Base-by-base conservation (phyloP, 805 yeast species). In the Saccharomycopsis guyanensis region DNA sequence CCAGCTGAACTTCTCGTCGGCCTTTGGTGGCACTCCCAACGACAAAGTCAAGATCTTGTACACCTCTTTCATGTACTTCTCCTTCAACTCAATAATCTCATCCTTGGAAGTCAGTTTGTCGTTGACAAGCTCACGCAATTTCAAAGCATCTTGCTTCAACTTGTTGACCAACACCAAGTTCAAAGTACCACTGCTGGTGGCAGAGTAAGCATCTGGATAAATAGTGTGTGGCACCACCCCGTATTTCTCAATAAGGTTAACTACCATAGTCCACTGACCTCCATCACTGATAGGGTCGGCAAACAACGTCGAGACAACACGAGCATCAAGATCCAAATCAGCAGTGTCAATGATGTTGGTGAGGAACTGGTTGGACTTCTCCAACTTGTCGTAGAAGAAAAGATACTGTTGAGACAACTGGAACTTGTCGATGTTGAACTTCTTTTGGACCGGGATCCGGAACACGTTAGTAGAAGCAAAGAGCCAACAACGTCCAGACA, bases 401-500 rank as follows among this genome's bases (percentile, higher is more conserved):
- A 86, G 62, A 60, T 82, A 86, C 20, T 84, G 72, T 57, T 86
- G 95, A 33, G 93, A 82, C 43, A 87, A 64, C 64, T 83, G 88
- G 60, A 84, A 78, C 55, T 72, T 74, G 55, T 78, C 77, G 56
- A 86, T 63, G 57, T 80, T 77, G 62, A 80, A 73, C 58, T 73
- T 73, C 55, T 72, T 68, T 63, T 80, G 77, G 36, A 84, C 74
- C 45, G 71, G 72, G 43, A 81, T 60, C 56, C 95, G 73, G 57
- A 86, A 66, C 46, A 82, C 72, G 56, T 87, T 86, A 44, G 86
- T 76, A 1, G 91, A 75, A 8, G 95, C 95, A 63, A 86, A 86
- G 51, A 86, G 71, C 95, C 95, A 86, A 64, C 96, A 86, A 56
- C 95, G 69, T 25, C 95, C 96, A 19, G 86, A 76, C 8, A 76